Evolutionary conservation across 805 yeast genomes (phyloP).

Genomic region (Myxozyma nipponensis): DNA sequence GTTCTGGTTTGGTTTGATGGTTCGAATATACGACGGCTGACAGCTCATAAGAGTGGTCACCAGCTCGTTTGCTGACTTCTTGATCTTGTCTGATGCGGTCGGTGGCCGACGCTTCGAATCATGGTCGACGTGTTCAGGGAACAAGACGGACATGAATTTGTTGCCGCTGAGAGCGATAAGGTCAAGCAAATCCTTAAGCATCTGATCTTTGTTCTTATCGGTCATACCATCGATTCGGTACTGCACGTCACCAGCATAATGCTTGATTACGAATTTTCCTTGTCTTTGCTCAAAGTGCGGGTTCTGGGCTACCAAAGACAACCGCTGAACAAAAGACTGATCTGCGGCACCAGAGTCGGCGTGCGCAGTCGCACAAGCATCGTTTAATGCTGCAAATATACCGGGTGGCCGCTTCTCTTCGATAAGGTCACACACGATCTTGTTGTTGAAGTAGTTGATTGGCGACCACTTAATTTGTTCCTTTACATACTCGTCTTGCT

Average conservation of each 20-base stretch:
- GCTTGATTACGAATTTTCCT: slow-evolving; percentile 83
- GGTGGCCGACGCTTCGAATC: slow-evolving; percentile 82
- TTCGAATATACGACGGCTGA: slow-evolving; percentile 94
- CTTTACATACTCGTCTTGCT: slow-evolving; percentile 93
- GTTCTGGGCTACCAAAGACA: slow-evolving; percentile 75
- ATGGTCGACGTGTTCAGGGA: slow-evolving; percentile 63
- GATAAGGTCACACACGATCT: slow-evolving; percentile 93
- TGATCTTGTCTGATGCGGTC: slow-evolving; percentile 94
- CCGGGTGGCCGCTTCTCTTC: slow-evolving; percentile 96
- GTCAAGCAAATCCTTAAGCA: slow-evolving; percentile 82
- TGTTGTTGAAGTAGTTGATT: slow-evolving; percentile 90
- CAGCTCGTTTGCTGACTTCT: slow-evolving; percentile 80
- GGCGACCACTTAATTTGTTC: slow-evolving; percentile 98
- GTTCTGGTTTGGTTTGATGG: slow-evolving; percentile 94
- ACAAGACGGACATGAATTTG: slow-evolving; percentile 53
- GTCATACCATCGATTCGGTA: slow-evolving; percentile 89
- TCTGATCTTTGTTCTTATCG: slow-evolving; percentile 92
- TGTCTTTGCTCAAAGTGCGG: slow-evolving; percentile 87
- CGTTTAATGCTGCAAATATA: slow-evolving; percentile 91
- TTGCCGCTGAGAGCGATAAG: slow-evolving; percentile 69
- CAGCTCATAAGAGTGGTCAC: slow-evolving; percentile 86
- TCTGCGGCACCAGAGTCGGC: slow-evolving; percentile 97
- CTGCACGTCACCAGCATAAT: slow-evolving; percentile 97
- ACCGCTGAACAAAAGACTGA: slow-evolving; percentile 88
- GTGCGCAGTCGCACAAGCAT: slow-evolving; percentile 96